These are phyloP conservation scores for Magnolia officinalis DNA, from an alignment of 164 flowering plant genomes.

Conservation along the genomic window DNA sequence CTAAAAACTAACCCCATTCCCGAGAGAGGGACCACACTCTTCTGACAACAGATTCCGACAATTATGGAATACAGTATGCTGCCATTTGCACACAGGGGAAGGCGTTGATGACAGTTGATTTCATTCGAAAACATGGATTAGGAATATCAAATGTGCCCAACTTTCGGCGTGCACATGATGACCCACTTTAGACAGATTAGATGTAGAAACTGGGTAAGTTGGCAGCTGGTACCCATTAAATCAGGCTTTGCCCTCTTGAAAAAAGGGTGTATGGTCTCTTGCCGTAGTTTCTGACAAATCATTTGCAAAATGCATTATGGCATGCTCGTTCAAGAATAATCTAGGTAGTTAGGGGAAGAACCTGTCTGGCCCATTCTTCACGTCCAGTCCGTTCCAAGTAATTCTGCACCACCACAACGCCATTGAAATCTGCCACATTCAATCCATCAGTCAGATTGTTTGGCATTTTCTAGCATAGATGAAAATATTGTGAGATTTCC, in stretches of 20 bases:
- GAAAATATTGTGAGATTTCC: neutral
- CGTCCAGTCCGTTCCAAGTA: conserved; percentile 77
- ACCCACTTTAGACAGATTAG: neutral
- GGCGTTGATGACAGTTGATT: neutral
- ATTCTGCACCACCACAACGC: conserved; percentile 78
- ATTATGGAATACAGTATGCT: too few species aligned
- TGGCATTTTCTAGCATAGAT: neutral
- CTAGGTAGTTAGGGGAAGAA: conserved; percentile 14
- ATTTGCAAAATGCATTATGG: neutral
- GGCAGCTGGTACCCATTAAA: neutral
- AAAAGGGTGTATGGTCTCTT: neutral
- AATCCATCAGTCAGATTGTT: neutral
- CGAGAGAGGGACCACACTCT: too few species aligned
- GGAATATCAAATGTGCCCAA: neutral
- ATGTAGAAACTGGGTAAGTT: neutral
- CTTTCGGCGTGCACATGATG: neutral
- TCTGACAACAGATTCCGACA: too few species aligned
- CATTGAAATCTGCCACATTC: conserved; percentile 74
- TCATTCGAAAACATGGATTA: neutral
- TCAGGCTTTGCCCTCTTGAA: neutral
- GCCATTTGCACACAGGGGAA: neutral
- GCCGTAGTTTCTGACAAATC: neutral
- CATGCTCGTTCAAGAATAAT: neutral
- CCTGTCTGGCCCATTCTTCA: conserved; percentile 89
- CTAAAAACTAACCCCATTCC: too few species aligned